Conservation (phyloP, 495 filamentous ascomycete genomes). For the Aspergillus panamensis region DNA sequence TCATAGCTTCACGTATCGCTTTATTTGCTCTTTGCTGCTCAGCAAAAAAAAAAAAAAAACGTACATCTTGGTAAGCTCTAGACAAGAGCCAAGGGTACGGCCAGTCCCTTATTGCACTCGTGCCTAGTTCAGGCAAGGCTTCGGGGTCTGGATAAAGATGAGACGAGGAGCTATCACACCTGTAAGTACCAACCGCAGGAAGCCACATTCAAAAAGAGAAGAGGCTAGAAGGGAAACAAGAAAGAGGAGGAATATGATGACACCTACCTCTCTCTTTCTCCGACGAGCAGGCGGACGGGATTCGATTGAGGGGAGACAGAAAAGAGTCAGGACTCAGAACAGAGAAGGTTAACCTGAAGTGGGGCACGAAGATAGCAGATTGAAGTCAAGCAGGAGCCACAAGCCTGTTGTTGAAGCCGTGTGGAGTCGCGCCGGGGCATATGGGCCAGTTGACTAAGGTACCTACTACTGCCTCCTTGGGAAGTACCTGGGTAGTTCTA, state of each 20-base stretch:
- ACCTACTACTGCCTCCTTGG: neutral
- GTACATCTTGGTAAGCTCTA: conserved; percentile 34
- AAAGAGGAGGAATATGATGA: conserved; percentile 7
- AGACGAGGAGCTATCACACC: neutral
- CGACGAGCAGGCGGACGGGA: too few relatives aligned
- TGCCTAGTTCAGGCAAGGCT: conserved; percentile 11
- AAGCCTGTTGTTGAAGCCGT: neutral
- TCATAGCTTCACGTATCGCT: neutral
- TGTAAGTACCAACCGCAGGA: conserved; percentile 7
- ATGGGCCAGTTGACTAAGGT: neutral
- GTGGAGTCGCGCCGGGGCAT: neutral
- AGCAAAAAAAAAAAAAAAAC: conserved; percentile 8
- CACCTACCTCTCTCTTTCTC: conserved; percentile 11
- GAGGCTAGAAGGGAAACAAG: conserved; percentile 6
- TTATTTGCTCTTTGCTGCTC: neutral
- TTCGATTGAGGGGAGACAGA: conserved; percentile 7
- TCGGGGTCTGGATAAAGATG: neutral
- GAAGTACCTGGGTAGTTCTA: neutral
- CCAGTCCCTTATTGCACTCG: conserved; percentile 20
- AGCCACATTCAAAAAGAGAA: neutral
- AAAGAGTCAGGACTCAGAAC: neutral
- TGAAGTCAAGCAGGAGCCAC: conserved; percentile 6
- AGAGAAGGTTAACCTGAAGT: conserved; percentile 11
- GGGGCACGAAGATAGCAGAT: conserved; percentile 16
- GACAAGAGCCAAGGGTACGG: conserved; percentile 19